Percentiles rank a stretch among this genome's conserved stretches.
phyloP scores from a whole-genome alignment of 108 stramenopile genomes.

The Cyclotella atomus region DNA sequence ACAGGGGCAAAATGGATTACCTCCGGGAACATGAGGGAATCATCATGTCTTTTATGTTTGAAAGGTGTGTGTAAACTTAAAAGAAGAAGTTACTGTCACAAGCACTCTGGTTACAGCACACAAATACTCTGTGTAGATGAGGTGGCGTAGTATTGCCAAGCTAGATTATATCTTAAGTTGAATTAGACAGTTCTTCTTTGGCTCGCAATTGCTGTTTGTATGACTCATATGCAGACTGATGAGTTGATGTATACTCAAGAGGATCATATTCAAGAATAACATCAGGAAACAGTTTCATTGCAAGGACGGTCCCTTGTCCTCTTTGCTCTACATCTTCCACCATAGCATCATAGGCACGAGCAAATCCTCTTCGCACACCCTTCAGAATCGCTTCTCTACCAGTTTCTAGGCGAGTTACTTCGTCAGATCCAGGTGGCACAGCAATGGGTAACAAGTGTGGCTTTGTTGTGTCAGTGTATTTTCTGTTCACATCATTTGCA shows the following conservation, averaged over 20 bases:
- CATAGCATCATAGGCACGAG: conserved; percentile 89
- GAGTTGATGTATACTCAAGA: conserved; percentile 27
- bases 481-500: conserved; percentile 55
- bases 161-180: background rate
- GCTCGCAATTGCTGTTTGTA: conserved; percentile 23
- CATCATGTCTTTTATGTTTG: background rate
- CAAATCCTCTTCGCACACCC: conserved; percentile 88
- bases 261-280: conserved; percentile 88
- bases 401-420: conserved; percentile 82
- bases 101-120: too few relatives aligned
- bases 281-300: conserved; percentile 77
- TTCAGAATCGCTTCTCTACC: conserved; percentile 83
- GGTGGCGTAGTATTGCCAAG: too few relatives aligned
- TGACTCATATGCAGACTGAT: conserved; percentile 58
- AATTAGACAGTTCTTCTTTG: background rate
- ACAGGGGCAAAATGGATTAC: conserved; percentile 27
- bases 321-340: conserved; percentile 81
- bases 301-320: conserved; percentile 69
- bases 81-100: background rate
- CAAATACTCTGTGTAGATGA: too few relatives aligned
- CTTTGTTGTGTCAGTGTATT: conserved; percentile 50
- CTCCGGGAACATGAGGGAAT: conserved; percentile 18
- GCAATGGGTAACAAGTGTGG: conserved; percentile 85
- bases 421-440: conserved; percentile 80
- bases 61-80: background rate